Percentiles rank a stretch among this genome's conserved stretches.
Evolutionary conservation across 2,329 filamentous ascomycete species (phyloP).

Genomic region (Teratosphaeria viscida): DNA sequence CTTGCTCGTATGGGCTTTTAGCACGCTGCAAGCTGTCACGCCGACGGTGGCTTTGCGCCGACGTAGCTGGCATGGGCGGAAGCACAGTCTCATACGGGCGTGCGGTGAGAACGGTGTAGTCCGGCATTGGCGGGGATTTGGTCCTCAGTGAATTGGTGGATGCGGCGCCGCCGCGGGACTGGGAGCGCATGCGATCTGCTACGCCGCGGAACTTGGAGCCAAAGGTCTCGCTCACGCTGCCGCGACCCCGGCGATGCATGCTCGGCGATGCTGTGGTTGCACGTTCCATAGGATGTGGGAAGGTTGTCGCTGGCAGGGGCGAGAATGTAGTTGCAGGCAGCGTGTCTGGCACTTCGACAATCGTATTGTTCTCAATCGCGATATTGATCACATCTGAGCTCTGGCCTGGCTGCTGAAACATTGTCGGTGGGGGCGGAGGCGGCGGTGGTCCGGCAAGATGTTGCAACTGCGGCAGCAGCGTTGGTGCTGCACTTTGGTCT

Average conservation of each 20-base stretch:
- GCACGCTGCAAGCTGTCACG: slow-evolving; percentile 13
- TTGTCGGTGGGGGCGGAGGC: slow-evolving; percentile 28
- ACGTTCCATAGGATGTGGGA: slow-evolving; percentile 19
- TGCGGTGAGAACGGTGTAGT: slow-evolving; percentile 7
- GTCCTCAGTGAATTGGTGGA: slow-evolving; percentile 20
- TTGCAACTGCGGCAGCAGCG: slow-evolving; percentile 48
- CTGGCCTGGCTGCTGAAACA: slow-evolving; percentile 19
- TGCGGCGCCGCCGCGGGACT: slow-evolving; percentile 26
- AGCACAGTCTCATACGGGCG: slow-evolving; percentile 35
- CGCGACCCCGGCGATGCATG: slow-evolving; percentile 44
- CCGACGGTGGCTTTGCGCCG: slow-evolving; percentile 7
- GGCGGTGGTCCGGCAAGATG: slow-evolving; percentile 46
- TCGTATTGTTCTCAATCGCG: slow-evolving; percentile 32
- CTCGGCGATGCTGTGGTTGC: slow-evolving; percentile 26
- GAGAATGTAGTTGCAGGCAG: slow-evolving; percentile 8
- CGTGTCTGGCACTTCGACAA: slow-evolving; percentile 1
- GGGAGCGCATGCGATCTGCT: slow-evolving; percentile 43
- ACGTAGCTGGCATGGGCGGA: slow-evolving; percentile 11
- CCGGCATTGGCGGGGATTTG: slow-evolving; percentile 5
- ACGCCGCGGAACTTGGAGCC: slow-evolving; percentile 44
- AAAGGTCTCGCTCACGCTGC: slow-evolving; percentile 49
- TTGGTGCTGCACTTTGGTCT: slow-evolving; percentile 27
- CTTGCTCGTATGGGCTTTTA: slow-evolving; percentile 23
- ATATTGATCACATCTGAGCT: slow-evolving; percentile 32
- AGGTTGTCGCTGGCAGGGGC: slow-evolving; percentile 15